Evolutionary conservation across 768 basidiomycete genomes (phyloP).

Genomic region (Boletus patriciae): DNA sequence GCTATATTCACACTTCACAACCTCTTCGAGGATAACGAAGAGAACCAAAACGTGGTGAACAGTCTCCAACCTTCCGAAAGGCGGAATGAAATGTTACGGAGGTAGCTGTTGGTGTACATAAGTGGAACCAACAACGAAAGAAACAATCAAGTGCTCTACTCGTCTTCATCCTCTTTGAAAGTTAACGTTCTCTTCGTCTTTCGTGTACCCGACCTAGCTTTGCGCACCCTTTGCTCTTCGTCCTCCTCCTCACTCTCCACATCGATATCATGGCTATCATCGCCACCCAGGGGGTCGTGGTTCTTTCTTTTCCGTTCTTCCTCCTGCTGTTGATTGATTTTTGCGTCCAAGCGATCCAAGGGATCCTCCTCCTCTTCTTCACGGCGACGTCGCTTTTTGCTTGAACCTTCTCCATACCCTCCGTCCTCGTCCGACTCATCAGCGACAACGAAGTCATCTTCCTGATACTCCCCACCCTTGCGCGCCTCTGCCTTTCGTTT

Average conservation of each 20-base stretch:
- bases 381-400: conserved; percentile 40
- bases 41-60: conserved; percentile 79
- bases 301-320: conserved; percentile 48
- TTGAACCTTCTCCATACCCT: conserved; percentile 35
- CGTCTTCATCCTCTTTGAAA: conserved; percentile 59
- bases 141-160: conserved; percentile 13
- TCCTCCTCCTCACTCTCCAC: conserved; percentile 74
- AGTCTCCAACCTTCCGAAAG: conserved; percentile 62
- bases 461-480: conserved; percentile 71
- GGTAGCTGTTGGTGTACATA: conserved; percentile 28
- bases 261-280: conserved; percentile 57
- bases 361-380: conserved; percentile 53
- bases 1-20: conserved; percentile 84
- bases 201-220: conserved; percentile 50
- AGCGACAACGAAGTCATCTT: conserved; percentile 83
- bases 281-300: conserved; percentile 33
- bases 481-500: conserved; percentile 51
- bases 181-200: conserved; percentile 54
- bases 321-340: conserved; percentile 56
- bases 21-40: conserved; percentile 69
- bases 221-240: conserved; percentile 66
- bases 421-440: conserved; percentile 71
- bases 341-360: conserved; percentile 69
- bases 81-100: conserved; percentile 56
- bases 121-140: background rate